phyloP scores from a whole-genome alignment of 306 rosid species.

The Quercus parvula region DNA sequence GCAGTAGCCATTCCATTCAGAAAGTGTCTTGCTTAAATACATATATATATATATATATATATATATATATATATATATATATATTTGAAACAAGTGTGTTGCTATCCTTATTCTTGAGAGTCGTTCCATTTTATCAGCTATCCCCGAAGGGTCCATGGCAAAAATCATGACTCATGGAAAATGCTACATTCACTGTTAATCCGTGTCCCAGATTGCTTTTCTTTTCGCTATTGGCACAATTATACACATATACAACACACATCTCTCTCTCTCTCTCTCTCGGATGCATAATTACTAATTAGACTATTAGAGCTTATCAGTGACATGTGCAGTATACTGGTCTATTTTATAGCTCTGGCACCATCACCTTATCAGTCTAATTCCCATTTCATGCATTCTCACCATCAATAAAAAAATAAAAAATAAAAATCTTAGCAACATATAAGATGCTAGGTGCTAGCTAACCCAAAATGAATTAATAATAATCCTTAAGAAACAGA shows the following conservation, averaged over 20 bases:
- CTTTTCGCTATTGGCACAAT: no score
- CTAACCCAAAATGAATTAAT: conserved; percentile 29
- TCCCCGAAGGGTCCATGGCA: neutral
- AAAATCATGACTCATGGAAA: neutral
- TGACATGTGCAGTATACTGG: no score
- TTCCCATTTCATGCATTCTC: neutral
- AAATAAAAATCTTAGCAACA: neutral
- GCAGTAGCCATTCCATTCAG: neutral
- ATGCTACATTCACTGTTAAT: no score
- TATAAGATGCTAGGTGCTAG: neutral
- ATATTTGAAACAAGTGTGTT: neutral
- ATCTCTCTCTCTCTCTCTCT: no score
- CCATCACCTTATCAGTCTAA: neutral
- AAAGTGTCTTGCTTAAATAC: neutral
- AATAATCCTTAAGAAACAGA: conserved; percentile 14
- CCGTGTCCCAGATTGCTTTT: no score
- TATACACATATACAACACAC: no score
- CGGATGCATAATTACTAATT: no score
- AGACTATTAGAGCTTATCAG: no score
- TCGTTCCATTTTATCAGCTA: neutral
- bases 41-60: no score
- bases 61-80: no score
- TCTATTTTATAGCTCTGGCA: no score
- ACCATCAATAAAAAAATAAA: neutral
- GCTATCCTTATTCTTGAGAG: neutral